Conservation (phyloP, 164 flowering plant species). For the Amborella trichopoda region DNA sequence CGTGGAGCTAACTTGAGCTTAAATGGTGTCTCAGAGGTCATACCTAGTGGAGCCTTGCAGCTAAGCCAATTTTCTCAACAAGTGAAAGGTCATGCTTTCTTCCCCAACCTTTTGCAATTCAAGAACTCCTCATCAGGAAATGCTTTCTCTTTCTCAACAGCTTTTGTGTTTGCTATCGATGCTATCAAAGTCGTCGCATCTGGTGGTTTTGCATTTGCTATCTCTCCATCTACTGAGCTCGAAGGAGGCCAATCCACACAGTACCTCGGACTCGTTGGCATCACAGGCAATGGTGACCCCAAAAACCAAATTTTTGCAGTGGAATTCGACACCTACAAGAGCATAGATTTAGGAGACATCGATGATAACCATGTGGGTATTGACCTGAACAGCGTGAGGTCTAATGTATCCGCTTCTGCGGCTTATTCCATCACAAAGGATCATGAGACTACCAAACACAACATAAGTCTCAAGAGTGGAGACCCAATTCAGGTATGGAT, state of each 20-base stretch:
- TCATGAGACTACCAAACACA: conserved; percentile 6
- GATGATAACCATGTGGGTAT: conserved; percentile 66
- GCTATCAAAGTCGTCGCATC: conserved; percentile 30
- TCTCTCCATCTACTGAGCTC: conserved; percentile 47
- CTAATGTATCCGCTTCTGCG: conserved; percentile 22
- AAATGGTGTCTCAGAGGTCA: conserved; percentile 25
- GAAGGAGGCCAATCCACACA: conserved; percentile 53
- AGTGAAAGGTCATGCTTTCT: conserved; percentile 50
- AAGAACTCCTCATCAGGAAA: conserved; percentile 17
- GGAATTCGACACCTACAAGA: conserved; percentile 69
- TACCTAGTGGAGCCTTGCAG: no score
- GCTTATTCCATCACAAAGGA: conserved; percentile 31
- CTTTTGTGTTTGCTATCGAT: conserved; percentile 62
- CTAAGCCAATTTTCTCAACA: conserved; percentile 23
- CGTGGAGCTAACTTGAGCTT: conserved; percentile 26
- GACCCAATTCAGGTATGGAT: conserved; percentile 27
- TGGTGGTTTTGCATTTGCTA: conserved; percentile 66
- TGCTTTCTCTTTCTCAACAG: conserved; percentile 51
- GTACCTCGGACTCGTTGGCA: conserved; percentile 61
- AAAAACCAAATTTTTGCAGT: conserved; percentile 57
- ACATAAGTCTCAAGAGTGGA: conserved; percentile 13
- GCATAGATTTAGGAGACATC: conserved; percentile 60
- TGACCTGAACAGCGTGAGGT: conserved; percentile 47
- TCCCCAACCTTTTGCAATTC: conserved; percentile 25
- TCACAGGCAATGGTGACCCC: conserved; percentile 15